Conservation (phyloP, 2,329 filamentous ascomycete species). For the Emydomyces testavorans region DNA sequence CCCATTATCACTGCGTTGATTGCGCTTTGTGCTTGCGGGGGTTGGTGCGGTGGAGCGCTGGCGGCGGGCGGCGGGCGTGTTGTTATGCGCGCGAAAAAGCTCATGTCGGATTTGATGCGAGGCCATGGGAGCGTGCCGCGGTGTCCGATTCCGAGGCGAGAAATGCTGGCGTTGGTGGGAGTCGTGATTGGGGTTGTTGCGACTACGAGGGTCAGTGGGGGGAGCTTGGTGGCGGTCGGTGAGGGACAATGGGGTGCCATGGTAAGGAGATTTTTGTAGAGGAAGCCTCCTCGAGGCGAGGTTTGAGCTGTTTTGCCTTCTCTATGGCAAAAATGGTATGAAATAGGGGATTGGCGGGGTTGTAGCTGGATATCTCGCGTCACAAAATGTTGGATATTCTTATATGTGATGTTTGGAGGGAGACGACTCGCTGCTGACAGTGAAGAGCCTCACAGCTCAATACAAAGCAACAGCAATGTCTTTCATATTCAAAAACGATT, state of each 20-base stretch:
- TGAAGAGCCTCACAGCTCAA: background rate
- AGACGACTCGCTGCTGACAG: background rate
- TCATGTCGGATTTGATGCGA: constrained; percentile 80
- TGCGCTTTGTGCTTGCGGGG: background rate
- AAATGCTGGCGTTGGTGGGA: constrained; percentile 33
- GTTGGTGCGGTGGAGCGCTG: no score
- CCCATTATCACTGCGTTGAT: constrained; percentile 87
- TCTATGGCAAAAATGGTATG: no score
- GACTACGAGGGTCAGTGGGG: constrained; percentile 77
- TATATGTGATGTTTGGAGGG: background rate
- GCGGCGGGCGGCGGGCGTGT: constrained; percentile 42
- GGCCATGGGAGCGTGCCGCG: constrained; percentile 77
- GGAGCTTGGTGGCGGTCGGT: constrained; percentile 18
- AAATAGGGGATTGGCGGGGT: background rate
- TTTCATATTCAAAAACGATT: no score
- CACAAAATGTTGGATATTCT: background rate
- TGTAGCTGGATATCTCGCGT: background rate
- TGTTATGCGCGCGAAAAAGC: constrained; percentile 85
- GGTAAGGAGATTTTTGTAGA: background rate
- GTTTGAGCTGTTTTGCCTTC: no score
- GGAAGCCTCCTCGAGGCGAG: no score
- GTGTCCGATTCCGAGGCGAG: constrained; percentile 73
- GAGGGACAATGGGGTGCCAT: constrained; percentile 10
- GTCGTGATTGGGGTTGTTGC: constrained; percentile 57
- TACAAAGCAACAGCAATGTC: no score